Conservation (phyloP, 495 filamentous ascomycete species). For the Penicillium cataractarum region DNA sequence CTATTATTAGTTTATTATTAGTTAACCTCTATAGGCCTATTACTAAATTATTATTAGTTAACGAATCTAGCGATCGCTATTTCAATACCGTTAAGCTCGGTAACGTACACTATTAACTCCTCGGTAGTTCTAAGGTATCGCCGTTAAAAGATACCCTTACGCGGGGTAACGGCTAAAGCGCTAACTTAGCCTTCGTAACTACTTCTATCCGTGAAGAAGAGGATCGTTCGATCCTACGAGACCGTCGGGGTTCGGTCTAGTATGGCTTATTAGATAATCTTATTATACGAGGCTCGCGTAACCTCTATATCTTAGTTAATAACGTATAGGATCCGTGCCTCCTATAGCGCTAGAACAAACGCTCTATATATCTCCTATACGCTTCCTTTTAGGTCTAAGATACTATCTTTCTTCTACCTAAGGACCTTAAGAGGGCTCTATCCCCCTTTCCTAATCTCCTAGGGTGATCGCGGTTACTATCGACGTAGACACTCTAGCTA, state of each 20-base stretch:
- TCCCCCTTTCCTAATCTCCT: not conserved
- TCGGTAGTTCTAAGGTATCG: not conserved
- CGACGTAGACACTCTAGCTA: not conserved
- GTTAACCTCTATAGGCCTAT: not conserved
- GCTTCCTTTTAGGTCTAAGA: not conserved
- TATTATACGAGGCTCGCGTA: too few relatives aligned
- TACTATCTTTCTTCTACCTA: not conserved
- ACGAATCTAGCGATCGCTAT: not conserved
- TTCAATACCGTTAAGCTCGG: not conserved
- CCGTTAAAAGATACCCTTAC: not conserved
- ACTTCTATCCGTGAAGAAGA: not conserved
- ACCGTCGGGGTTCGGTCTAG: not conserved
- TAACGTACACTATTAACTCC: not conserved
- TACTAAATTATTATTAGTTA: not conserved
- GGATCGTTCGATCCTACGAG: not conserved
- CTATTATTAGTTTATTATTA: not conserved
- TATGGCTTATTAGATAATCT: not conserved
- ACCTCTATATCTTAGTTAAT: too few relatives aligned
- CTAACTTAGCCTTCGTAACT: not conserved
- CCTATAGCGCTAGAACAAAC: conserved; percentile 1
- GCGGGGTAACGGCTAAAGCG: not conserved
- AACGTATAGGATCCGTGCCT: not conserved
- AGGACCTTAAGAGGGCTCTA: not conserved
- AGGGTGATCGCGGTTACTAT: not conserved
- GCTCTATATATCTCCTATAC: not conserved